Evolutionary conservation across 192 early-diverging fungal species (phyloP).

Genomic region (Glomus cerebriforme): DNA sequence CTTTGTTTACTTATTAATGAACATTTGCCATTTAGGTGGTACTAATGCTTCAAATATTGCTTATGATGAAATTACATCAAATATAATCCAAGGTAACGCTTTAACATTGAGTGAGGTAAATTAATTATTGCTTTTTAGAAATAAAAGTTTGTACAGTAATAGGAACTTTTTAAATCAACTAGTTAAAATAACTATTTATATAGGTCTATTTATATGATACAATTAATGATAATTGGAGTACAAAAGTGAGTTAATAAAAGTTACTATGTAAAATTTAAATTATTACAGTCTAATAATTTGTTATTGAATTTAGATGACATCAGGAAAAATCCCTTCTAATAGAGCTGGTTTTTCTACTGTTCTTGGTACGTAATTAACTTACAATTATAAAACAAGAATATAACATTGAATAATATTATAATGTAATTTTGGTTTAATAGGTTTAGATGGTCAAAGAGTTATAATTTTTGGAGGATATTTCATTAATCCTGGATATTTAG

Average conservation of each 20-base stretch:
- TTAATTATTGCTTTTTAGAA: neutral
- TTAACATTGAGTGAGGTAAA: neutral
- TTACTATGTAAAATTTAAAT: neutral
- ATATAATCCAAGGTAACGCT: neutral
- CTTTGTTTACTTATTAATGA: too few relatives aligned
- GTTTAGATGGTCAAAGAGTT: neutral
- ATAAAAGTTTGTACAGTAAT: too few relatives aligned
- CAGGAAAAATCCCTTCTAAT: neutral
- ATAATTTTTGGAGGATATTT: neutral
- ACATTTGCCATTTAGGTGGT: too few relatives aligned
- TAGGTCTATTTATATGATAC: neutral
- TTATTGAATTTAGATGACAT: neutral
- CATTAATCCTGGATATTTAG: neutral
- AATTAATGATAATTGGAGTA: neutral
- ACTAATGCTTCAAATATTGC: too few relatives aligned
- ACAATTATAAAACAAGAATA: neutral
- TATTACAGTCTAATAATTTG: neutral
- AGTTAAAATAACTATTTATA: neutral
- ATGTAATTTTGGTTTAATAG: too few relatives aligned
- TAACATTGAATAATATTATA: too few relatives aligned
- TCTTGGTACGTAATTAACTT: neutral
- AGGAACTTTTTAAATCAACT: too few relatives aligned
- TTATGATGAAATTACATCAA: neutral
- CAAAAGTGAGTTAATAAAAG: neutral
- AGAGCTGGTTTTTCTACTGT: neutral